Conservation (phyloP, 768 basidiomycete genomes). For the Tephrocybe rancida region DNA sequence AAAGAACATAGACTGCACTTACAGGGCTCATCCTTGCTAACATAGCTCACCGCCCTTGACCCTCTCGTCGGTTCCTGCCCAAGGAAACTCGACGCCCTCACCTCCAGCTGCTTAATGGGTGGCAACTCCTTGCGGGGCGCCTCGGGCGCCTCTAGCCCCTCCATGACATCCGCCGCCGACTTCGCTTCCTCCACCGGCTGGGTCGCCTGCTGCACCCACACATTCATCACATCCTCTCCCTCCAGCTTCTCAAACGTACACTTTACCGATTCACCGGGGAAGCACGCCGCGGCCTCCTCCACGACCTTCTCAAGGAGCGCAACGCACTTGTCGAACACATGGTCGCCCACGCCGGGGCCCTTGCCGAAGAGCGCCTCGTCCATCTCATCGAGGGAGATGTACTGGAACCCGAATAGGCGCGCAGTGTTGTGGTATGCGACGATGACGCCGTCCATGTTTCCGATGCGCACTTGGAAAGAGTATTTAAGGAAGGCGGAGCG, state of each 20-base stretch:
- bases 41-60: slow-evolving; percentile 29
- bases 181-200: slow-evolving; percentile 31
- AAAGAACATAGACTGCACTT: slow-evolving; percentile 13
- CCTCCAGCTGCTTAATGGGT: slow-evolving; percentile 62
- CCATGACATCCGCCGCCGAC: slow-evolving; percentile 24
- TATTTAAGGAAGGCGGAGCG: slow-evolving; percentile 95
- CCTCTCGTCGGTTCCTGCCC: slow-evolving; percentile 38
- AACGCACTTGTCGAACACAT: slow-evolving; percentile 77
- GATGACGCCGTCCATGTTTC: slow-evolving; percentile 94
- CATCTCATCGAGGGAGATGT: slow-evolving; percentile 50
- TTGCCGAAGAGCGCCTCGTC: slow-evolving; percentile 64
- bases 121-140: slow-evolving; percentile 28
- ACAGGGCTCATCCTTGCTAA: slow-evolving; percentile 34
- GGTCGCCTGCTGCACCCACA: slow-evolving; percentile 68
- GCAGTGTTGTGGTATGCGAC: slow-evolving; percentile 89
- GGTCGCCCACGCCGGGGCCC: slow-evolving; percentile 57
- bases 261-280: slow-evolving; percentile 66
- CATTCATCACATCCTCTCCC: slow-evolving; percentile 43
- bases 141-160: background rate
- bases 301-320: slow-evolving; percentile 68
- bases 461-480: slow-evolving; percentile 89
- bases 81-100: slow-evolving; percentile 47
- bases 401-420: slow-evolving; percentile 92
- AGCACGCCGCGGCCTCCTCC: slow-evolving; percentile 56
- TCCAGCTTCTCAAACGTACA: slow-evolving; percentile 64